Base-by-base conservation (phyloP, 2,329 filamentous ascomycete genomes). In the Gnomoniopsis sp. region DNA sequence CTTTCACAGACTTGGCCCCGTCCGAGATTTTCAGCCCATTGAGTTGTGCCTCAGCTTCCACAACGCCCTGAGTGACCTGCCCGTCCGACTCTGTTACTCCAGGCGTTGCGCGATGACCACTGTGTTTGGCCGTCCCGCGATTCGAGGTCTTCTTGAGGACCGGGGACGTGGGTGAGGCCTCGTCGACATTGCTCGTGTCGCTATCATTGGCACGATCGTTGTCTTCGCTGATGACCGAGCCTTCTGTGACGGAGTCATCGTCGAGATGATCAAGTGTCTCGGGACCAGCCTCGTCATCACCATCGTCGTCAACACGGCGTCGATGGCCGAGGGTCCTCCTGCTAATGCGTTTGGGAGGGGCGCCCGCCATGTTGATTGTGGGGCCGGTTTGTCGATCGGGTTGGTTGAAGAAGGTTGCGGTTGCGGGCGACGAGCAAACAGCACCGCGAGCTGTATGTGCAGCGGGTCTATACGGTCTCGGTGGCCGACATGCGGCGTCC, bases 281-380 rank as follows among this genome's bases (percentile, higher is more conserved):
- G 53, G 73, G 77, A 61, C 78, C 80, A 64, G 77, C 82, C 64
- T 89, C 87, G 64, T 89, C 88, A 67, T 89, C 88, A 65, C 82
- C 87, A 70, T 90, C 87, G 68, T 90, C 87, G 72, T 87, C 86
- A 65, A 86, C 80, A 66, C 87, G 84, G 71, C 88, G 85, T 68
- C 87, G 84, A 66, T 84, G 84, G 70, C 85, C 85, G 72, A 88
- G 82, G 67, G 85, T 73, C 74, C 86, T 87, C 75, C 82, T 87
- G 72, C 85, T 83, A 69, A 84, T 82, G 44, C 60, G 60, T 43
- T 62, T 62, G 68, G 81, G 71, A 60, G 61, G 66, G 46, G 65
- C 62, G 41, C 46, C 53, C 50, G 67, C 64, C 55, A 68, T 68
- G 66, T 68, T 71, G 61, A 62, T 63, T 55, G 36, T 53, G 51